Conservation (phyloP, 129 eudicot genomes). For the Flaveria robusta region DNA sequence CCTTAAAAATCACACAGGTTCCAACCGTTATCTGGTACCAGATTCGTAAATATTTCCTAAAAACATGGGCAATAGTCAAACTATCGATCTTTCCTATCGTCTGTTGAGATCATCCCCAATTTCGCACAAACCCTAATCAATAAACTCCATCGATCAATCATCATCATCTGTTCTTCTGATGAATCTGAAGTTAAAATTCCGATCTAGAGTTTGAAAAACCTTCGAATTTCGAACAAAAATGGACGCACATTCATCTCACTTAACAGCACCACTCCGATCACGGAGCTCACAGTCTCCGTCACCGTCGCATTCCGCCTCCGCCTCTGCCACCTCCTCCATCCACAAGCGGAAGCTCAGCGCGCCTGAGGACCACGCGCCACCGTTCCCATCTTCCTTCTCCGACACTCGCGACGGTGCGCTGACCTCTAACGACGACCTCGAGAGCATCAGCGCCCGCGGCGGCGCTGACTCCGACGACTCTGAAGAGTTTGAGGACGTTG, state of each 20-base stretch:
- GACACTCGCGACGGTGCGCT: slow-evolving; percentile 83
- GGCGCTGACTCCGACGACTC: slow-evolving; percentile 79
- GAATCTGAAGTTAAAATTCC: background rate
- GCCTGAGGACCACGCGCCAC: slow-evolving; percentile 83
- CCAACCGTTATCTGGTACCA: too few relatives aligned
- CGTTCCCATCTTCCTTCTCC: slow-evolving; percentile 65
- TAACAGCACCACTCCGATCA: slow-evolving; percentile 84
- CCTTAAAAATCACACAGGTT: too few relatives aligned
- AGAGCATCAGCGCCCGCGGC: slow-evolving; percentile 85
- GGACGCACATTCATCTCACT: slow-evolving; percentile 63
- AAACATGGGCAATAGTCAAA: too few relatives aligned
- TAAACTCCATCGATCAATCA: background rate
- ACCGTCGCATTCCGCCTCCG: slow-evolving; percentile 93
- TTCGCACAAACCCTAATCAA: slow-evolving; percentile 28
- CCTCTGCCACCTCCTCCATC: slow-evolving; percentile 86
- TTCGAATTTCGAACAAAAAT: slow-evolving; percentile 19
- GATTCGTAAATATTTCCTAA: too few relatives aligned
- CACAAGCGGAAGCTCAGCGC: slow-evolving; percentile 75
- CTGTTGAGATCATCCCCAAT: slow-evolving; percentile 22
- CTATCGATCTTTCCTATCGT: background rate
- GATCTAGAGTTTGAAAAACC: background rate
- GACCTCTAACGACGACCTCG: slow-evolving; percentile 88
- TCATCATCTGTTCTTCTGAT: background rate
- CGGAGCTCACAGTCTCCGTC: slow-evolving; percentile 90
- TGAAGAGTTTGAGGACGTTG: slow-evolving; percentile 73